A percentile compares a stretch with the other conserved stretches of the same genome.
These are phyloP conservation scores for Grigorovia humatica DNA, from an alignment of 805 yeast genomes.

Conservation along the genomic window DNA sequence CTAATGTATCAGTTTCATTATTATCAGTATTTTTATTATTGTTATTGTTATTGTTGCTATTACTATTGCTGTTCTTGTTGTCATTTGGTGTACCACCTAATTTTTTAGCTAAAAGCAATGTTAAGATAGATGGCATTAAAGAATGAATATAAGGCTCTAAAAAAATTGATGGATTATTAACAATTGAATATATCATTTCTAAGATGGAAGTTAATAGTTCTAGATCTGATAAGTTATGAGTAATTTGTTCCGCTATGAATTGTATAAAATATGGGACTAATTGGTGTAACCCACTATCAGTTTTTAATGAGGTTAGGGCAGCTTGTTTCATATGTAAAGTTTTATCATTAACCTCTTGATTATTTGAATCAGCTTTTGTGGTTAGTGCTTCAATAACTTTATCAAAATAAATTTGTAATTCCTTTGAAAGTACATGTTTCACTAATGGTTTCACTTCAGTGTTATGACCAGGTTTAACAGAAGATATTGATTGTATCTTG, in stretches of 20 bases:
- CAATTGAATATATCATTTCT: conserved; percentile 75
- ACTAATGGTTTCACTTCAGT: conserved; percentile 78
- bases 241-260: conserved; percentile 89
- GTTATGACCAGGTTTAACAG: conserved; percentile 33
- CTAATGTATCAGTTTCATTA: neutral
- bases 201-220: conserved; percentile 71
- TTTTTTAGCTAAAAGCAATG: conserved; percentile 78
- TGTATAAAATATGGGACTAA: conserved; percentile 93
- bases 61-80: neutral
- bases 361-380: conserved; percentile 35
- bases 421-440: conserved; percentile 89
- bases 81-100: conserved; percentile 46
- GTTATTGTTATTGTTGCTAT: neutral
- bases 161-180: conserved; percentile 75
- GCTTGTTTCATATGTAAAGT: conserved; percentile 49
- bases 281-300: conserved; percentile 95
- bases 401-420: conserved; percentile 86
- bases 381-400: conserved; percentile 73
- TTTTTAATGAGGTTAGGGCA: conserved; percentile 72
- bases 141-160: conserved; percentile 95
- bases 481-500: conserved; percentile 19
- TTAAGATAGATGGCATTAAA: conserved; percentile 90
- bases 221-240: conserved; percentile 70
- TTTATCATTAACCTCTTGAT: conserved; percentile 12
- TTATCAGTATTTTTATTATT: neutral